Evolutionary conservation across 2,329 filamentous ascomycete genomes (phyloP), one percentile per base, ranked within the genome.

Genomic region (Pyrenophora teres): DNA sequence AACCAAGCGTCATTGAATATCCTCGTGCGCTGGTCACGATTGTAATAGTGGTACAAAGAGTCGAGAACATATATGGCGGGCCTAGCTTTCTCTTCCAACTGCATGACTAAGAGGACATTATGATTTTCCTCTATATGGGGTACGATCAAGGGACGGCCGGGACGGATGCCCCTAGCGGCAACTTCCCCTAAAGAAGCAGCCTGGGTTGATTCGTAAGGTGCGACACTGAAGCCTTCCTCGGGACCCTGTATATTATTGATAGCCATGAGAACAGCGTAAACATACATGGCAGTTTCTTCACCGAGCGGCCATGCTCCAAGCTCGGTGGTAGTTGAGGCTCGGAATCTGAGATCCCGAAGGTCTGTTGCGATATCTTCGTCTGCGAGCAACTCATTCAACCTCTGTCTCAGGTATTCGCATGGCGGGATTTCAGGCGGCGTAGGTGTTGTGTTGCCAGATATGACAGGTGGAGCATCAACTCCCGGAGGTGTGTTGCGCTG

Each of bases 91-190:
- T 59, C 33, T 15, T 60, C 27, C 4, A 57, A 40, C 27, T 55
- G 50, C 4, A 62, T 47, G 7, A 62, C 40, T 1, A 57, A n/a
- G 4, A 64, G 53, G 2, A 62, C 8, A 23, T 43, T 45, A 30
- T 65, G 58, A 0, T 4, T 6, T 1, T 32, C 13, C 13, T 21
- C 4, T 10, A 36, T 0, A 3, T 57, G 9, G 2, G 52, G 52
- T 2, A 59, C 25, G 1, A 63, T 41, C 32, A 58, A 21, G 0
- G 62, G 58, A 15, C 57, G 45, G 31, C 52, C 56, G 5, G 50
- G 48, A 30, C 53, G 59, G 18, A 46, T 19, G n/a, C 19, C 19
- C 5, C 19, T 3, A 21, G 19, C 19, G 19, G 19, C 19, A 5
- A 5, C 19, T 21, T 21, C 15, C 15, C 15, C 19, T 21, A 21